Base-by-base conservation (phyloP, 768 basidiomycete genomes). In the Mycena albidolilacea region DNA sequence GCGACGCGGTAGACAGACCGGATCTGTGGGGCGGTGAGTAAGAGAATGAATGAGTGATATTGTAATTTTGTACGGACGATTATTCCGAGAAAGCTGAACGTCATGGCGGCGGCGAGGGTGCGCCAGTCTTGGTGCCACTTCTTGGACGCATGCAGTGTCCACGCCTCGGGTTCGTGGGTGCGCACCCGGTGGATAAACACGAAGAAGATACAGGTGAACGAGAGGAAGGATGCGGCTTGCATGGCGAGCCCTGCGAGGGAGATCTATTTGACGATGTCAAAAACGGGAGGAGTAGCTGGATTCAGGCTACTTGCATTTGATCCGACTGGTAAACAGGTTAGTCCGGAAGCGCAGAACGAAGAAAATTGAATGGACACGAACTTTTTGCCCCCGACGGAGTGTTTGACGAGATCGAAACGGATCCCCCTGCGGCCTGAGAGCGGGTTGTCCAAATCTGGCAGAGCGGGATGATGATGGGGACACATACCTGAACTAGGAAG, bases 111-210 rank as follows among this genome's bases (percentile, higher is more conserved):
- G 19, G 87, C 87, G n/a, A 94, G 81, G 6, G 87, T 77, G 14
- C 88, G 85, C 92, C 92, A 93, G 75, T 91, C 88, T 9, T 80
- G 79, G 75, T 86, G 84, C 91, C 89, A 91, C 43, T 78, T 76
- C 72, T 82, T 80, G 21, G 52, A 79, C 5, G 70, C 73, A 75
- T 88, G 85, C 63, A 77, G 77, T 5, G 74, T 72, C 87, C 88
- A 91, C 1, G 81, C 77, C 14, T 80, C 80, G 7, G 79, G 85
- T 61, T 84, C 82, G 57, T 81, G 77, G 39, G 78, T 86, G 67
- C 80, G 83, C 14, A 93, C 81, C 39, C 88, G 85, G 64, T 82
- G 85, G 10, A 90, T 77, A 80, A 90, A 92, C 44, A 87, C 77
- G 12, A 82, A 23, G 67, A 84, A 89, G 9, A 91, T 81, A 48